Conservation (phyloP, 2,329 filamentous ascomycete genomes). For the Rutstroemia sydowiana region DNA sequence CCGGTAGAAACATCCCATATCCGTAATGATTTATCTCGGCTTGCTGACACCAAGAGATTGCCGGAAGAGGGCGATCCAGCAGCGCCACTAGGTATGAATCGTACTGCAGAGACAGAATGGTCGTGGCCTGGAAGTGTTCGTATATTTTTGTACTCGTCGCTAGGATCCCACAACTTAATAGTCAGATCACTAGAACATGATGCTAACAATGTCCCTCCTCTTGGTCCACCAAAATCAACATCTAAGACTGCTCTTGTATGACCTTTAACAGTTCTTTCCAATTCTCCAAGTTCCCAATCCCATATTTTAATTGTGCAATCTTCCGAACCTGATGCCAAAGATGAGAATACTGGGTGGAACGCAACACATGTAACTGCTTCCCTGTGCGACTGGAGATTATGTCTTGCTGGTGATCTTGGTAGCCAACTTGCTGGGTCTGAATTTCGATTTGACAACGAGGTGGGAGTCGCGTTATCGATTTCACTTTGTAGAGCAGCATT, state of each 20-base stretch:
- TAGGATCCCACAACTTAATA: conserved; percentile 91
- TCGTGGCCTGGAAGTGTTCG: conserved; percentile 86
- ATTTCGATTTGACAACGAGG: conserved; percentile 66
- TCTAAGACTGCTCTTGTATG: conserved; percentile 85
- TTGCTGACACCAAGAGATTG: conserved; percentile 80
- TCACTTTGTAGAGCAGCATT: conserved; percentile 70
- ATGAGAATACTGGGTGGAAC: conserved; percentile 88
- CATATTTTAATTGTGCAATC: conserved; percentile 94
- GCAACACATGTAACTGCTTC: conserved; percentile 78
- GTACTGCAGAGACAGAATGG: conserved; percentile 80
- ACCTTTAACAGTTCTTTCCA: conserved; percentile 84
- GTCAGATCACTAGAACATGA: conserved; percentile 70
- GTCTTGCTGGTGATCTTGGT: conserved; percentile 71
- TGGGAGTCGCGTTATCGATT: conserved; percentile 74
- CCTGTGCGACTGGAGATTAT: conserved; percentile 78
- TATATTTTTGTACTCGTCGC: conserved; percentile 92
- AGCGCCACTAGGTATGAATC: conserved; percentile 79
- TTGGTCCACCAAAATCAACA: conserved; percentile 82
- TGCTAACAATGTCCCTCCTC: conserved; percentile 69
- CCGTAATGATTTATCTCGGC: conserved; percentile 73
- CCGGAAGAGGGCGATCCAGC: conserved; percentile 71
- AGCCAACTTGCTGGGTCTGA: conserved; percentile 83
- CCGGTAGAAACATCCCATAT: conserved; percentile 94
- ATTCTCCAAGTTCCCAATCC: conserved; percentile 91
- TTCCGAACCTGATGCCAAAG: conserved; percentile 82